Conservation (phyloP, 257 asterid genomes). For the Solanum stenotomum region DNA sequence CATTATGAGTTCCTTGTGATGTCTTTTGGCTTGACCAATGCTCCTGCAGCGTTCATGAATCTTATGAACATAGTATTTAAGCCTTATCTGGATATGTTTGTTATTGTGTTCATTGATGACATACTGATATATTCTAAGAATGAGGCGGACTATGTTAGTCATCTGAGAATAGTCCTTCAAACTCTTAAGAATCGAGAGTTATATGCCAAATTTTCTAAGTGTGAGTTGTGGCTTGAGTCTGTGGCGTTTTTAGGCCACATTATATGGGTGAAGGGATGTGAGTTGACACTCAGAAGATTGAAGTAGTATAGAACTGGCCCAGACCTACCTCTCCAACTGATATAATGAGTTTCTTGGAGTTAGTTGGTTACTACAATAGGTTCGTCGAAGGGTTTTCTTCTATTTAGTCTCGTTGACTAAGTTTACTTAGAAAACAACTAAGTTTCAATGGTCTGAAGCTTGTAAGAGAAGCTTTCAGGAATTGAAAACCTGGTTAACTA, state of each 20-base stretch:
- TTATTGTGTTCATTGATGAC: neutral
- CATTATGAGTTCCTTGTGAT: neutral
- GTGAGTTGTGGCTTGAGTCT: neutral
- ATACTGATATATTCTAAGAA: neutral
- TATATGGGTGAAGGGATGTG: neutral
- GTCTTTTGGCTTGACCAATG: neutral
- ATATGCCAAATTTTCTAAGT: neutral
- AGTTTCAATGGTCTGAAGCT: no score
- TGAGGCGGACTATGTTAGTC: neutral
- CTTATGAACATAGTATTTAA: neutral
- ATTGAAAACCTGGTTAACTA: neutral
- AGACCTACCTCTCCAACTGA: no score
- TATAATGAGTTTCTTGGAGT: neutral
- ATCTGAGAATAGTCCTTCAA: neutral
- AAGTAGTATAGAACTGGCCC: neutral
- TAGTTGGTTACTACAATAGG: neutral
- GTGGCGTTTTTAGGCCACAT: neutral
- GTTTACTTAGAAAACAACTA: neutral
- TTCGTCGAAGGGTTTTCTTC: neutral
- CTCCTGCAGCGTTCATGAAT: neutral
- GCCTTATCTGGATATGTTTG: neutral
- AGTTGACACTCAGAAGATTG: neutral
- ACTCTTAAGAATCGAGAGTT: neutral
- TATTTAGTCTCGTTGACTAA: neutral
- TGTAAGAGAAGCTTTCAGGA: no score